Conservation (phyloP, 2,329 filamentous ascomycete species). For the Ophiostoma sp. region DNA sequence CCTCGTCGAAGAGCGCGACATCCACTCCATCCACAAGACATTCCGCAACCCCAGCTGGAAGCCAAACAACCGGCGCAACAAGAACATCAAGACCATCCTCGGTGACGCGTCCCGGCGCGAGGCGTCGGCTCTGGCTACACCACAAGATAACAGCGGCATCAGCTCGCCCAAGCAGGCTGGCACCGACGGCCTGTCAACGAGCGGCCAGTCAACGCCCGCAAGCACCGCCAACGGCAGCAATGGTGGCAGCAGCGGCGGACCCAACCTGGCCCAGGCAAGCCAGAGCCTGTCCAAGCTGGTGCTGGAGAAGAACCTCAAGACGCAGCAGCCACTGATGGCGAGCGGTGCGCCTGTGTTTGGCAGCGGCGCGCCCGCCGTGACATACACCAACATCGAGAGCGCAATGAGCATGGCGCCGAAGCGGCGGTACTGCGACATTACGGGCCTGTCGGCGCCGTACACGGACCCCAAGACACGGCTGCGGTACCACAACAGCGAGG, state of each 20-base stretch:
- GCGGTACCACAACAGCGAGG: constrained; percentile 87
- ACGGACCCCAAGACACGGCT: constrained; percentile 91
- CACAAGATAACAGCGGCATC: constrained; percentile 68
- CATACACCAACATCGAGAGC: constrained; percentile 91
- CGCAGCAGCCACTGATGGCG: constrained; percentile 22
- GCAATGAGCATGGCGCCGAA: constrained; percentile 81
- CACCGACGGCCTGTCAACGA: constrained; percentile 47
- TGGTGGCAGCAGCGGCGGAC: constrained; percentile 37
- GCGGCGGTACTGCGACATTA: constrained; percentile 93
- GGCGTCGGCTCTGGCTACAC: constrained; percentile 76
- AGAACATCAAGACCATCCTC: constrained; percentile 95
- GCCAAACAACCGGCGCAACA: constrained; percentile 91
- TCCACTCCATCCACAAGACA: constrained; percentile 75
- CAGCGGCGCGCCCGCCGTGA: constrained; percentile 45
- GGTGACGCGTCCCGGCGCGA: constrained; percentile 84
- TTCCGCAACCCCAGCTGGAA: constrained; percentile 91
- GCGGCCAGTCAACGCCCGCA: constrained; percentile 53
- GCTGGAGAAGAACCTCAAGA: constrained; percentile 69
- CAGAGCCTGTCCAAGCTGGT: constrained; percentile 82
- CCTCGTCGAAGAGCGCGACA: constrained; percentile 87
- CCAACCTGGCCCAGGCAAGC: constrained; percentile 83
- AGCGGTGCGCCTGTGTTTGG: constrained; percentile 13
- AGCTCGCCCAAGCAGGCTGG: constrained; percentile 54
- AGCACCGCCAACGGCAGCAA: constrained; percentile 44
- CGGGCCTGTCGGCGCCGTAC: constrained; percentile 85